A percentile compares a stretch with the other conserved stretches of the same genome.
phyloP scores from a whole-genome alignment of 2,329 filamentous ascomycete genomes.

The Pseudogymnoascus sp. region DNA sequence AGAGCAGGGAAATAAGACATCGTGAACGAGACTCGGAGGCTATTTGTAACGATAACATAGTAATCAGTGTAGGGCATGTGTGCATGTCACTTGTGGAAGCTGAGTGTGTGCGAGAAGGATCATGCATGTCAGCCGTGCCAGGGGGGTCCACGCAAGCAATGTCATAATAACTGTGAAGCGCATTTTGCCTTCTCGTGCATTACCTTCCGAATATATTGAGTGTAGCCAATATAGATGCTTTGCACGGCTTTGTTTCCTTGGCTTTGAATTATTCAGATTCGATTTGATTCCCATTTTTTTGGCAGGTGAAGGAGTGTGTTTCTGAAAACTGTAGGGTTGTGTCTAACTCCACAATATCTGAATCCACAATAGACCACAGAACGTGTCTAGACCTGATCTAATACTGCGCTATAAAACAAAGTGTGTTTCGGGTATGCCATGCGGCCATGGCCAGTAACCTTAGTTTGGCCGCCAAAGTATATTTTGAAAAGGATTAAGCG shows the following conservation, averaged over 20 bases:
- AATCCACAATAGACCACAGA: neutral
- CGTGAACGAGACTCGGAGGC: neutral
- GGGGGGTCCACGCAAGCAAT: neutral
- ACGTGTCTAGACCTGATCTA: neutral
- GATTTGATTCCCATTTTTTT: neutral
- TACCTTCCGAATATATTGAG: neutral
- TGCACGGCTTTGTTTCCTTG: neutral
- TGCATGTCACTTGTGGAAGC: neutral
- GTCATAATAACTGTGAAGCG: neutral
- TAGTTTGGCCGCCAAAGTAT: neutral
- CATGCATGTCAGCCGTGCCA: neutral
- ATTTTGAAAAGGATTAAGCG: neutral
- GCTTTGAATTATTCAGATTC: neutral
- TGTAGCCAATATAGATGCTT: neutral
- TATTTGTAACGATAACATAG: neutral
- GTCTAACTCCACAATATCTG: constrained; percentile 7
- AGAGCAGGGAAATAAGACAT: neutral
- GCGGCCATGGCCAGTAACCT: neutral
- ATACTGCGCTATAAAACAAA: constrained; percentile 7
- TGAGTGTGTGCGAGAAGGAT: neutral
- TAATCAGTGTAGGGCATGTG: neutral
- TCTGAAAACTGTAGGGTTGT: constrained; percentile 5
- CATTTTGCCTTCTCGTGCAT: neutral
- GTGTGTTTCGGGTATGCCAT: constrained; percentile 8
- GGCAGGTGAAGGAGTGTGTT: neutral